Evolutionary conservation across 2,329 filamentous ascomycete genomes (phyloP).

Genomic region (Ophiocordyceps sinensis): DNA sequence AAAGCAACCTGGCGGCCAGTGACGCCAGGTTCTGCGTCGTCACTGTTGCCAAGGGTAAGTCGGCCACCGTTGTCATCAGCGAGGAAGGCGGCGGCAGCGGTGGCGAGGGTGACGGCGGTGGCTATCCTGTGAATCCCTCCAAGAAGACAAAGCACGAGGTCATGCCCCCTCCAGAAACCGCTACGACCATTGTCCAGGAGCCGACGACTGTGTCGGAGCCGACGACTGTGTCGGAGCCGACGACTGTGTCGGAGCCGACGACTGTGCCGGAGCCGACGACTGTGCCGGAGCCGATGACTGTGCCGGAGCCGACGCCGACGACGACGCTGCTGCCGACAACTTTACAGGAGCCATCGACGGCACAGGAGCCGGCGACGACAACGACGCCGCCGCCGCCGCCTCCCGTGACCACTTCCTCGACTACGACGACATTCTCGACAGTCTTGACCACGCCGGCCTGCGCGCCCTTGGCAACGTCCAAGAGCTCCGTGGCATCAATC

Average conservation of each 20-base stretch:
- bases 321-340: not conserved
- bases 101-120: not conserved
- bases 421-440: not conserved
- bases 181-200: not conserved
- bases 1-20: conserved; percentile 41
- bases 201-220: not conserved
- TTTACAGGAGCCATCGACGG: not conserved
- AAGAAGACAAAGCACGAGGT: not conserved
- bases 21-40: conserved; percentile 62
- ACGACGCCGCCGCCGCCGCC: not conserved
- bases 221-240: too few species aligned
- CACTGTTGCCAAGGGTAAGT: conserved; percentile 51
- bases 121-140: not conserved
- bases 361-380: not conserved
- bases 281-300: not conserved
- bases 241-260: not conserved
- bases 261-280: not conserved
- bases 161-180: not conserved
- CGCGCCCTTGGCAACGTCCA: not conserved
- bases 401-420: not conserved
- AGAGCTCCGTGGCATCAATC: not conserved
- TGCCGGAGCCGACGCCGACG: not conserved
- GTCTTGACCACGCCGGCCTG: not conserved
- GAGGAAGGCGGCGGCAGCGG: conserved; percentile 11
- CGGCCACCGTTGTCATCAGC: conserved; percentile 53